A percentile compares a stretch with the other conserved stretches of the same genome.
These are phyloP conservation scores for Amoeboaphelidium protococcarum DNA, from an alignment of 371 early-diverging fungal genomes.

Conservation along the genomic window DNA sequence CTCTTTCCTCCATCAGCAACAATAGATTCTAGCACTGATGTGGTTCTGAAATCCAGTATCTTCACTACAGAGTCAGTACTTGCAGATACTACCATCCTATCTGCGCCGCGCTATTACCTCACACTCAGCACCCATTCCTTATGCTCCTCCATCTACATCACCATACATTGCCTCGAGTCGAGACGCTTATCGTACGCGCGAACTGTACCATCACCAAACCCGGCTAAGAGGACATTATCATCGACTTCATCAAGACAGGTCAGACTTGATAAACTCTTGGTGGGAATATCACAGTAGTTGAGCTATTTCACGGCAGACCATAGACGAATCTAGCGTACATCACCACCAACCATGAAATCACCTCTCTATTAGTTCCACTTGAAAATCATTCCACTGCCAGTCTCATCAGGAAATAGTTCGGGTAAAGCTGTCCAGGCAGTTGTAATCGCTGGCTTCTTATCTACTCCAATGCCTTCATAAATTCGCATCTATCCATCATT, in stretches of 20 bases:
- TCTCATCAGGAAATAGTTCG: slow-evolving; percentile 28
- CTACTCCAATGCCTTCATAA: slow-evolving; percentile 36
- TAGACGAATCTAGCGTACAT: slow-evolving; percentile 32
- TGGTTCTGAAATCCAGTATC: not conserved
- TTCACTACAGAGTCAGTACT: not conserved
- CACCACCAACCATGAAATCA: slow-evolving; percentile 37
- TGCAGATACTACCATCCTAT: not conserved
- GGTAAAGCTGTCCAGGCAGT: slow-evolving; percentile 47
- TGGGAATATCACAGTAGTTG: slow-evolving; percentile 25
- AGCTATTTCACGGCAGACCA: slow-evolving; percentile 64
- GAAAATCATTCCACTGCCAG: slow-evolving; percentile 29
- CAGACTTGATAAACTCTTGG: slow-evolving; percentile 16
- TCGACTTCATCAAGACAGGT: slow-evolving; percentile 35
- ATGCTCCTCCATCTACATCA: not conserved
- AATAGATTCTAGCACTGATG: not conserved
- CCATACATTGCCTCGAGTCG: slow-evolving; percentile 12
- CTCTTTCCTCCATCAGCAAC: not conserved
- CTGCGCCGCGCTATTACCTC: not conserved
- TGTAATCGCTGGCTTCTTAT: slow-evolving; percentile 30
- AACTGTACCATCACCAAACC: slow-evolving; percentile 54
- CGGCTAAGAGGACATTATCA: slow-evolving; percentile 40
- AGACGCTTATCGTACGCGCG: slow-evolving; percentile 43
- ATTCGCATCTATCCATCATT: slow-evolving; percentile 52
- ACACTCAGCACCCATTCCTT: not conserved
- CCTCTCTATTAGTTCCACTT: slow-evolving; percentile 59